Conservation (phyloP, 1,139 yeast species). For the Meyerozyma elateridarum region DNA sequence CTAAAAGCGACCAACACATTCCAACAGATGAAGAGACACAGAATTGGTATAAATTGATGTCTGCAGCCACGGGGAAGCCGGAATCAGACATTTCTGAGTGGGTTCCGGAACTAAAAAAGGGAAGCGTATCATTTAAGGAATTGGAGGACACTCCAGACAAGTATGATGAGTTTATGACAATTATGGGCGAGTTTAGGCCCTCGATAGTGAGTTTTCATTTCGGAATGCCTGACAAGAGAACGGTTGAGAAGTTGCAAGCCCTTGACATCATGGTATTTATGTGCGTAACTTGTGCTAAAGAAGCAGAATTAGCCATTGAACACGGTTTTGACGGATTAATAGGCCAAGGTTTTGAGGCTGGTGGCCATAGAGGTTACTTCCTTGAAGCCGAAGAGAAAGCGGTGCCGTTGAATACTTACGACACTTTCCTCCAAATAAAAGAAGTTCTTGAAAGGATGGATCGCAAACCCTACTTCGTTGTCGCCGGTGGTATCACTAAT, state of each 20-base stretch:
- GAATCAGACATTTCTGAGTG: slow-evolving; percentile 10
- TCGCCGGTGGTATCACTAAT: slow-evolving; percentile 45
- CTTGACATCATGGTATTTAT: slow-evolving; percentile 50
- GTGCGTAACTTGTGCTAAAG: slow-evolving; percentile 37
- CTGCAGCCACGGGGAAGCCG: slow-evolving; percentile 7
- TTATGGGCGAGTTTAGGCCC: slow-evolving; percentile 20
- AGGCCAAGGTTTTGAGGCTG: slow-evolving; percentile 51
- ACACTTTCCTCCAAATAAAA: slow-evolving; percentile 25
- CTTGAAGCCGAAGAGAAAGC: slow-evolving; percentile 22
- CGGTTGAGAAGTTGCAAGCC: slow-evolving; percentile 37
- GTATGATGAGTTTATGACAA: slow-evolving; percentile 12
- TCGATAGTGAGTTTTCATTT: slow-evolving; percentile 46
- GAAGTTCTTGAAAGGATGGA: slow-evolving; percentile 8
- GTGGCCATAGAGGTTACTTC: slow-evolving; percentile 49
- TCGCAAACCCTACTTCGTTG: slow-evolving; percentile 27
- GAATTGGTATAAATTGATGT: slow-evolving; percentile 24
- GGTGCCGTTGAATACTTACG: slow-evolving; percentile 30
- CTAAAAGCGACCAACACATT: slow-evolving; percentile 15
- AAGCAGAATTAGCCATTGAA: slow-evolving; percentile 24
- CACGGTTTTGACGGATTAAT: slow-evolving; percentile 37
- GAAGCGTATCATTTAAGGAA: slow-evolving; percentile 34
- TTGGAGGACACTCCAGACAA: slow-evolving; percentile 16
- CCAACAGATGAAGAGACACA: slow-evolving; percentile 16
- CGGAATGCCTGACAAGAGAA: slow-evolving; percentile 35
- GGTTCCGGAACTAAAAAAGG: slow-evolving; percentile 16